Conservation (phyloP, 192 early-diverging fungal species). For the Backusella tuberculispora region DNA sequence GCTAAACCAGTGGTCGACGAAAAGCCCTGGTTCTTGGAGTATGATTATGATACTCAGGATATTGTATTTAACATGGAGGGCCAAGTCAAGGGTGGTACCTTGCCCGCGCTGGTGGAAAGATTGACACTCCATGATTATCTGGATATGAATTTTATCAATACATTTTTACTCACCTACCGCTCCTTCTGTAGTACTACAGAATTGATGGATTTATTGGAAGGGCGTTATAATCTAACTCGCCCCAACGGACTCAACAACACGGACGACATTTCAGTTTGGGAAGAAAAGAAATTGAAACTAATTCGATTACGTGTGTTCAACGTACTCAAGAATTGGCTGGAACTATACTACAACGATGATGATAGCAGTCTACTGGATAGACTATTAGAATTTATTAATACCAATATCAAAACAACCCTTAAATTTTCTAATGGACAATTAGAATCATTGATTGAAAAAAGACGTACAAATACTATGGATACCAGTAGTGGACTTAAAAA, state of each 20-base stretch:
- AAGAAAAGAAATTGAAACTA: slow-evolving; percentile 81
- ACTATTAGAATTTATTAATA: slow-evolving; percentile 30
- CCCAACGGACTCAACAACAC: slow-evolving; percentile 61
- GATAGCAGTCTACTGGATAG: slow-evolving; percentile 52
- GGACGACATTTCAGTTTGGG: slow-evolving; percentile 77
- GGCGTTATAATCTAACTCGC: slow-evolving; percentile 74
- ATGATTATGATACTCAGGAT: slow-evolving; percentile 68
- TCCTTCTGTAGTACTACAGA: slow-evolving; percentile 82
- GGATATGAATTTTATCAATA: slow-evolving; percentile 73
- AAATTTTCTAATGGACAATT: slow-evolving; percentile 31
- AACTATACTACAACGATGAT: slow-evolving; percentile 80
- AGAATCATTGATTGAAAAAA: slow-evolving; percentile 31
- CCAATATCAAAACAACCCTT: slow-evolving; percentile 29
- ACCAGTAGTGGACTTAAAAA: slow-evolving; percentile 56
- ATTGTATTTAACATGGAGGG: slow-evolving; percentile 78
- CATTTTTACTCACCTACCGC: slow-evolving; percentile 90
- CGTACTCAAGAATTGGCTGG: slow-evolving; percentile 90
- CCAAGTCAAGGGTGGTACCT: slow-evolving; percentile 79
- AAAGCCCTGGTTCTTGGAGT: slow-evolving; percentile 68
- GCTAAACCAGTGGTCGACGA: slow-evolving; percentile 23
- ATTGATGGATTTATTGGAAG: slow-evolving; percentile 73
- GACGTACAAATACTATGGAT: slow-evolving; percentile 47
- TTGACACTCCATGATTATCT: slow-evolving; percentile 75
- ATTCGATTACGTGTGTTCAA: slow-evolving; percentile 91
- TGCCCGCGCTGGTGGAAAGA: slow-evolving; percentile 75